Evolutionary conservation across 2,329 filamentous ascomycete species (phyloP), one percentile per base, ranked within the genome.

Genomic region (Pseudohalonectria lignicola): DNA sequence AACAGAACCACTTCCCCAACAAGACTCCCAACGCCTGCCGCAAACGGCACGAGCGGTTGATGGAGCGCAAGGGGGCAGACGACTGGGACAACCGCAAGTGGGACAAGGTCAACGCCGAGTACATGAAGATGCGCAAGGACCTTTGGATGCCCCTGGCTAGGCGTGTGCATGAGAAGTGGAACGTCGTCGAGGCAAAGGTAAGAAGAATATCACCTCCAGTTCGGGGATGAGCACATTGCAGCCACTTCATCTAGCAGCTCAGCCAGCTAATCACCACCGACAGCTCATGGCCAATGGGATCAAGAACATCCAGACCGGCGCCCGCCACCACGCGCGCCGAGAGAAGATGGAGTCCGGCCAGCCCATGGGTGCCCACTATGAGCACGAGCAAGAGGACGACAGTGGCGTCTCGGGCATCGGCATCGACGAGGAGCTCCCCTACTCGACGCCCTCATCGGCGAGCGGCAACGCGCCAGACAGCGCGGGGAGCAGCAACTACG

Each of bases 21-120:
- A 94, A 94, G 65, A 77, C 75, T 8, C 65, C 81, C 41, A 92
- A 92, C 55, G 87, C 87, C 15, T 94, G 86, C 61, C 83, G 86
- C 46, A 94, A 94, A 63, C 76, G 86, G 39, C 86, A 93, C 51
- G 86, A 94, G 61, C 73, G 86, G 30, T 64, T 94, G 47, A 79
- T 90, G 69, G 82, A 90, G 61, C 76, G 80, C 47, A 71, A 70
- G 53, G 77, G 79, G 41, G 74, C 78, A 34, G 80, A 86, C 49
- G 82, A 88, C 51, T 92, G 85, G 80, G 83, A 90, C 50, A 73
- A 73, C 16, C 67, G 79, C 47, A 84, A 84, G 63, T 66, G 88
- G 18, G 82, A 90, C 54, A 67, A 69, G 9, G 65, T 94, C 30
- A 82, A 84, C 28, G 75, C 74, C 54, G 80, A 83, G 53, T 94